These are phyloP conservation scores for Hirsutella minnesotensis DNA, from an alignment of 2,329 filamentous ascomycete genomes.

Conservation along the genomic window DNA sequence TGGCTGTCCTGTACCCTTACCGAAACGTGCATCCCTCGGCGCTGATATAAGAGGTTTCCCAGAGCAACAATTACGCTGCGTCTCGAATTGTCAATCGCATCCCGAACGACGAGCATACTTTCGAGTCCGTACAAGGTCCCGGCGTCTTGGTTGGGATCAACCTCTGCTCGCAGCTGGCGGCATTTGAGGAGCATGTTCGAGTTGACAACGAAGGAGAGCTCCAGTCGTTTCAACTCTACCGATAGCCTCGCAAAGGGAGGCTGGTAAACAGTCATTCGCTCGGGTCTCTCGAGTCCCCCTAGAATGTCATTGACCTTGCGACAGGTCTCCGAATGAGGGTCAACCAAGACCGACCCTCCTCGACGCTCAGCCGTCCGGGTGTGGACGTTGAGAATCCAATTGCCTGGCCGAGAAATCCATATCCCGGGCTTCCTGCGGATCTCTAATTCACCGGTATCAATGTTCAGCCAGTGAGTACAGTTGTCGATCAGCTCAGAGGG, in stretches of 20 bases:
- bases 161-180: constrained; percentile 33
- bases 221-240: constrained; percentile 39
- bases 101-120: constrained; percentile 45
- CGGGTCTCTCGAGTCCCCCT: constrained; percentile 18
- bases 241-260: constrained; percentile 18
- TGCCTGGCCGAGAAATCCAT: constrained; percentile 13
- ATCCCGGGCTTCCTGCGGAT: constrained; percentile 30
- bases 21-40: constrained; percentile 27
- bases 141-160: constrained; percentile 45
- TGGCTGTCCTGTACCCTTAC: not conserved
- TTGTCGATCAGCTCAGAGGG: constrained; percentile 35
- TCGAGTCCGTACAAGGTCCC: constrained; percentile 48
- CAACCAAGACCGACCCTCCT: constrained; percentile 27
- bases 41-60: constrained; percentile 20
- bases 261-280: constrained; percentile 21
- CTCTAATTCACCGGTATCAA: constrained; percentile 29
- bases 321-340: constrained; percentile 32
- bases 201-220: constrained; percentile 43
- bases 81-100: constrained; percentile 26
- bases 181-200: constrained; percentile 27
- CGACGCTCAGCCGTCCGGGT: constrained; percentile 8
- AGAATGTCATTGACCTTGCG: constrained; percentile 31
- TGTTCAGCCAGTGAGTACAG: constrained; percentile 50
- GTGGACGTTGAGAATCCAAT: constrained; percentile 23
- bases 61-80: constrained; percentile 45